Evolutionary conservation across 202 grass and related monocot species (phyloP), one percentile per base, ranked within the genome.

Genomic region (Eragrostis tef): DNA sequence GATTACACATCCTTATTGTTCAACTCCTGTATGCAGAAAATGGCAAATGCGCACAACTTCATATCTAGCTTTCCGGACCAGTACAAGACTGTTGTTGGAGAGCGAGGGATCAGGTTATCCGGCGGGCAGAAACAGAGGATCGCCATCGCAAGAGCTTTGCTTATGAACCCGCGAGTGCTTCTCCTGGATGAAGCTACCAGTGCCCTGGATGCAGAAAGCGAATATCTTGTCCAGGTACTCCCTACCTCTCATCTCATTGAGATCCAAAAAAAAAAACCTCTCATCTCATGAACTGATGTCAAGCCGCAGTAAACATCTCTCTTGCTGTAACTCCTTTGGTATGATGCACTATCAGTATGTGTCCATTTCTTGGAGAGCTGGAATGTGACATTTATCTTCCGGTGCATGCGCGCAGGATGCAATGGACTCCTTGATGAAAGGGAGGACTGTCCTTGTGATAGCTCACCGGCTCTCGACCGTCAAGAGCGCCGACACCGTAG

Each of bases 111-210:
- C 79, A 91, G 96, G 65, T 85, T 98, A 72, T 98, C 96, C 0
- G 92, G 96, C 6, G 96, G 96, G 45, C 96, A 98, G 85, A 98
- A 98, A 79, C 96, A 98, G 70, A 94, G 96, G 85, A 84, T 98
- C 7, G 96, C 96, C 16, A 98, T 98, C 36, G 96, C 96, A 12
- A 95, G 96, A 92, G 96, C 96, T 87, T 88, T 98, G 77, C 87
- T 98, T 61, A 98, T 98, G 96, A 98, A 98, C 43, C 96, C 96
- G 21, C 75, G 90, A 60, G 85, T 98, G 79, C 96, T 98, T 78
- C 96, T 98, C 68, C 68, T 95, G 77, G 96, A 98, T 45, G 96
- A 98, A 85, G 96, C 96, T 31, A 99, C 96, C 74, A 99, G 96
- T 22, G 96, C 96, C 42, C 84, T 99, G 46, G 96, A 99, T 71